phyloP scores from a whole-genome alignment of 805 yeast species.

The Naumovozyma castellii region DNA sequence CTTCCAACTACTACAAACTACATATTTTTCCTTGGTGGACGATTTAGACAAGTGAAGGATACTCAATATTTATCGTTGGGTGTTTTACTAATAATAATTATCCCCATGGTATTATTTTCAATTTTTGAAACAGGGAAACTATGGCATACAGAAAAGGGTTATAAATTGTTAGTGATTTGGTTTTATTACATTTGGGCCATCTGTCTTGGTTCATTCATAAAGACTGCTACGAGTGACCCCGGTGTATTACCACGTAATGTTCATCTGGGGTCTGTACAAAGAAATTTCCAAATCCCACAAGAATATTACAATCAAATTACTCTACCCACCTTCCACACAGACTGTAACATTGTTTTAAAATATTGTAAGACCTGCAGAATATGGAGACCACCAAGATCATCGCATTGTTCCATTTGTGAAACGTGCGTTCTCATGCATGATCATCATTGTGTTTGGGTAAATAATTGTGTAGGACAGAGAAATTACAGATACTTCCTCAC shows the following conservation, averaged over 20 bases:
- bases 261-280: conserved; percentile 39
- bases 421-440: conserved; percentile 56
- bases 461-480: conserved; percentile 67
- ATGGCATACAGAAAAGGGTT: conserved; percentile 18
- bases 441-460: conserved; percentile 61
- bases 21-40: conserved; percentile 56
- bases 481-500: conserved; percentile 55
- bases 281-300: conserved; percentile 36
- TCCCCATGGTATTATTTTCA: conserved; percentile 47
- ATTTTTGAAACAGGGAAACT: conserved; percentile 33
- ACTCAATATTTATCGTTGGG: conserved; percentile 33
- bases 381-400: conserved; percentile 71
- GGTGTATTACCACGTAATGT: conserved; percentile 61
- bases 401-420: conserved; percentile 66
- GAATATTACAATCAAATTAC: conserved; percentile 46
- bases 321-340: conserved; percentile 34
- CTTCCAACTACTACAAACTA: conserved; percentile 29
- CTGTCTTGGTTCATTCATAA: conserved; percentile 39
- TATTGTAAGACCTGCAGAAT: conserved; percentile 57
- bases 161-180: conserved; percentile 34
- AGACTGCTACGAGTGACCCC: conserved; percentile 55
- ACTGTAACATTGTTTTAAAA: conserved; percentile 33
- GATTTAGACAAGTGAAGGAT: conserved; percentile 38
- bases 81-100: conserved; percentile 29
- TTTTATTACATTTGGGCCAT: conserved; percentile 52